Conservation (phyloP, 768 basidiomycete genomes). For the Saitozyma podzolica region DNA sequence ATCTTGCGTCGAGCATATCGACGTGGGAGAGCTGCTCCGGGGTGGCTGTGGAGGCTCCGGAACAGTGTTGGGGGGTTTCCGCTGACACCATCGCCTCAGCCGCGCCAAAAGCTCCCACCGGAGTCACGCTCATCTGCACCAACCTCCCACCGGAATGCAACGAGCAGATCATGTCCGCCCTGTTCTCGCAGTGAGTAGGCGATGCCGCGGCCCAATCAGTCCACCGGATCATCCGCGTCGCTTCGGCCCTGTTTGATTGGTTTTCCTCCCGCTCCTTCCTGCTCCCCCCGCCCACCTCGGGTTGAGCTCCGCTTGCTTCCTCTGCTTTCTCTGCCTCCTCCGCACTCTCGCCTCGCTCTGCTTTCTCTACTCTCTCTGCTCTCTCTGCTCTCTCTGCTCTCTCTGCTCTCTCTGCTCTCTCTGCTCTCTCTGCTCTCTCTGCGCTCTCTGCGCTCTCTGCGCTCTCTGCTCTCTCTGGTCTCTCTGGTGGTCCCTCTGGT, state of each 20-base stretch:
- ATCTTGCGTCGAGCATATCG: too few relatives aligned
- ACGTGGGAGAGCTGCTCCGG: too few relatives aligned
- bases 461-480: neutral
- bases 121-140: conserved; percentile 58
- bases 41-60: too few relatives aligned
- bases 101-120: neutral
- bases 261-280: too few relatives aligned
- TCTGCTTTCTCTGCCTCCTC: neutral
- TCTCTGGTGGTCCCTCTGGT: neutral
- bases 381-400: neutral
- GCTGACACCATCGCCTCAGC: neutral
- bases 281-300: neutral
- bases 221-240: too few relatives aligned
- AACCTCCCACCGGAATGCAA: conserved; percentile 90
- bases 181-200: conserved; percentile 83
- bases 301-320: conserved; percentile 6
- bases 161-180: conserved; percentile 76
- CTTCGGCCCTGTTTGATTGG: too few relatives aligned
- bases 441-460: neutral
- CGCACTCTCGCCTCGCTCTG: neutral
- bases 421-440: conserved; percentile 6
- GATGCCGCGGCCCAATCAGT: too few relatives aligned
- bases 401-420: neutral
- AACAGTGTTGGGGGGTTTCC: too few relatives aligned
- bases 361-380: neutral